These are phyloP conservation scores for Emericellopsis terricola DNA, from an alignment of 495 filamentous ascomycete species.

Conservation along the genomic window DNA sequence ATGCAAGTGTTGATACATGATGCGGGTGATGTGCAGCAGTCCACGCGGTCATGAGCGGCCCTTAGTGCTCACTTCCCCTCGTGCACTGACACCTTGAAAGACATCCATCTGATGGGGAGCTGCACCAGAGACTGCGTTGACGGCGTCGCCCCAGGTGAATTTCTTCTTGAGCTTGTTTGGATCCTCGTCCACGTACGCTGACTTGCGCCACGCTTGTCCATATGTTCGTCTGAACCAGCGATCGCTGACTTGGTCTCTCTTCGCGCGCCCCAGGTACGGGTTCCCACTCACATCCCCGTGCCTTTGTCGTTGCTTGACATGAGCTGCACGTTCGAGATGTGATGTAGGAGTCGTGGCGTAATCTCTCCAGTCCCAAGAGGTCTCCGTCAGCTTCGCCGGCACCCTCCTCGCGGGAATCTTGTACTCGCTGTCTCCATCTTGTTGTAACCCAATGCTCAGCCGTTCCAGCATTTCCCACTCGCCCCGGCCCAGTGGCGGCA, in stretches of 20 bases:
- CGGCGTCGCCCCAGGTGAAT: constrained; percentile 16
- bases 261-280: neutral
- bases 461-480: constrained; percentile 47
- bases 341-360: constrained; percentile 10
- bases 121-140: too few relatives aligned
- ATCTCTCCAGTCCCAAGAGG: constrained; percentile 8
- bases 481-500: constrained; percentile 52
- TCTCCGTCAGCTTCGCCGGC: constrained; percentile 5
- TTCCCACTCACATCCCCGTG: neutral
- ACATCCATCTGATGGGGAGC: constrained; percentile 8
- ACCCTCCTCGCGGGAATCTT: constrained; percentile 11
- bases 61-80: neutral
- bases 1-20: neutral
- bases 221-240: constrained; percentile 14
- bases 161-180: constrained; percentile 8
- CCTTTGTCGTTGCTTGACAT: constrained; percentile 5
- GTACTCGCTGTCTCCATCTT: constrained; percentile 21
- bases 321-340: constrained; percentile 7
- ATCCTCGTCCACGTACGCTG: constrained; percentile 12
- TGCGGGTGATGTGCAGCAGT: neutral
- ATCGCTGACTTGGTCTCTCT: constrained; percentile 2
- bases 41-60: neutral
- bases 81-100: constrained; percentile 10
- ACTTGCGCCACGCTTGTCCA: constrained; percentile 14
- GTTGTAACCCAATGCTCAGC: constrained; percentile 30